These are phyloP conservation scores for Prunus fruticosa DNA, from an alignment of 306 rosid genomes.

Conservation along the genomic window DNA sequence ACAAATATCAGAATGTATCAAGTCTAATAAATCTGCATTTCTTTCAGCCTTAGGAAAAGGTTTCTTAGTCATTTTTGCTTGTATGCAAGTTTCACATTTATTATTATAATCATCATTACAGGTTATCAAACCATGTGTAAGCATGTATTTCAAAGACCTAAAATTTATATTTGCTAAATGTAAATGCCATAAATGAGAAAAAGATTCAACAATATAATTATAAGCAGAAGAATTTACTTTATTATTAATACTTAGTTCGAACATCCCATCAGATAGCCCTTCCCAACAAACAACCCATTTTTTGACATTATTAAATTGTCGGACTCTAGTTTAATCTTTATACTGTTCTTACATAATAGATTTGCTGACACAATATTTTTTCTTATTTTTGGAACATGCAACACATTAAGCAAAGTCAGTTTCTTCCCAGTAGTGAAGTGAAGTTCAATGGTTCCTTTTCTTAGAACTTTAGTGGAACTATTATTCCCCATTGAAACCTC, in stretches of 20 bases:
- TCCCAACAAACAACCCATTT: not conserved
- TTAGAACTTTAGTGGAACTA: not conserved
- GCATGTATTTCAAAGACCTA: not conserved
- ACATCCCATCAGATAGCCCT: conserved; percentile 5
- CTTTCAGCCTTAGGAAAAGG: not conserved
- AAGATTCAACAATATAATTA: not conserved
- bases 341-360: not conserved
- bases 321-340: not conserved
- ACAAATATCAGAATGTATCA: not conserved
- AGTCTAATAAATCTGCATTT: not conserved
- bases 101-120: not conserved
- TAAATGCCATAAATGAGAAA: not conserved
- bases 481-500: not conserved
- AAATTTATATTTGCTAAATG: not conserved
- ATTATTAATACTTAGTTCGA: conserved; percentile 3
- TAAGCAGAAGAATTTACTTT: not conserved
- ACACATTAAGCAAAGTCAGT: not conserved
- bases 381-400: not conserved
- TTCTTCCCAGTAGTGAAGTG: not conserved
- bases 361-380: not conserved
- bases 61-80: conserved; percentile 14
- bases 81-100: not conserved
- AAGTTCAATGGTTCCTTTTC: no score
- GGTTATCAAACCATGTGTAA: not conserved
- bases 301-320: not conserved